Conservation (phyloP, 2,329 filamentous ascomycete genomes). For the Fonsecaea erecta region DNA sequence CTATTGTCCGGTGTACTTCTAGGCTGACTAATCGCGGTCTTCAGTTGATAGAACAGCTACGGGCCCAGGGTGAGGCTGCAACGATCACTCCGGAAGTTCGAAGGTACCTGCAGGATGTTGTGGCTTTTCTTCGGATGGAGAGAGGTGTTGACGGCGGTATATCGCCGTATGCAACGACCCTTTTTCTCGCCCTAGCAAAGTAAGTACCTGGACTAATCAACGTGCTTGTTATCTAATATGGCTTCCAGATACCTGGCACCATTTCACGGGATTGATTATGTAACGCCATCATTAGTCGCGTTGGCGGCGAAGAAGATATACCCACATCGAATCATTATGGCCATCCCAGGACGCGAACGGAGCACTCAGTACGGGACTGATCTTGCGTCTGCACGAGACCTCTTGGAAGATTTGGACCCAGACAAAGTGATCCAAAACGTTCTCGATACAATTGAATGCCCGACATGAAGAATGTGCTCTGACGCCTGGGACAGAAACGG, state of each 20-base stretch:
- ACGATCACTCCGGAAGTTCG: conserved; percentile 75
- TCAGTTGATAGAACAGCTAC: conserved; percentile 60
- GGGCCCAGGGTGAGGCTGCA: conserved; percentile 62
- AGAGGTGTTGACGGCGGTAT: conserved; percentile 80
- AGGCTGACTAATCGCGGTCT: background rate
- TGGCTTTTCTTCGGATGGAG: conserved; percentile 85
- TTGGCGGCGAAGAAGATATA: conserved; percentile 88
- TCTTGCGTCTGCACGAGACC: conserved; percentile 63
- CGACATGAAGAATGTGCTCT: conserved; percentile 12
- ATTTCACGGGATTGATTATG: conserved; percentile 78
- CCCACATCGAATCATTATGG: conserved; percentile 77
- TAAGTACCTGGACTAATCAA: conserved; percentile 42
- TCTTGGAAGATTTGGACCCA: conserved; percentile 54
- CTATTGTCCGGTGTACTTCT: background rate
- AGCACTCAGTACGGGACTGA: conserved; percentile 95
- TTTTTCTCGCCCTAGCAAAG: conserved; percentile 71
- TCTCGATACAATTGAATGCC: conserved; percentile 43
- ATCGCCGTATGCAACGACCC: conserved; percentile 75
- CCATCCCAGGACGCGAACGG: conserved; percentile 71
- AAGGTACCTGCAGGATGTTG: conserved; percentile 84
- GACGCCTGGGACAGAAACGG: too few relatives aligned
- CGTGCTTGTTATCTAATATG: background rate
- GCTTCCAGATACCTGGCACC: conserved; percentile 68
- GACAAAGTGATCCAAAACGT: conserved; percentile 71
- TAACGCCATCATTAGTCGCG: conserved; percentile 80